These are phyloP conservation scores for Helotiales sp. DNA, from an alignment of 2,329 filamentous ascomycete genomes.

Conservation along the genomic window DNA sequence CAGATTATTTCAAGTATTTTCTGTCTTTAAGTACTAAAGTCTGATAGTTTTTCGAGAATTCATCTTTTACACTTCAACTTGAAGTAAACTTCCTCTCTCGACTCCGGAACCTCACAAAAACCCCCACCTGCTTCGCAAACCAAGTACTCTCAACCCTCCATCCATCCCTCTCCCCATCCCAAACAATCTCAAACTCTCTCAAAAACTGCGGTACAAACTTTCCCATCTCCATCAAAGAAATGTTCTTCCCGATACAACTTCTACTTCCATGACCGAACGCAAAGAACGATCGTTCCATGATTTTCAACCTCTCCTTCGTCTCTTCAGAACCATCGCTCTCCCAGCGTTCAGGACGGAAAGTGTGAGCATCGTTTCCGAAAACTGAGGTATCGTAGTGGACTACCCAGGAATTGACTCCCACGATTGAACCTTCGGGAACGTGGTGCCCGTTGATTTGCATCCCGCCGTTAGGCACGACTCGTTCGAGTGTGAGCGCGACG, in stretches of 20 bases:
- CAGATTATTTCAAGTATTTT: no score
- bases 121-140: neutral
- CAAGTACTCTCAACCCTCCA: neutral
- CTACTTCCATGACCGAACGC: neutral
- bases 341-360: neutral
- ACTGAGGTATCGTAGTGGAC: neutral
- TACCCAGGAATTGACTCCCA: neutral
- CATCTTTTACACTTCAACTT: no score
- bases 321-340: neutral
- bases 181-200: neutral
- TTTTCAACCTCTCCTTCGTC: neutral
- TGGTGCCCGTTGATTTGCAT: neutral
- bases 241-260: neutral
- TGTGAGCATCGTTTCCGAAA: neutral
- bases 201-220: slow-evolving; percentile 1
- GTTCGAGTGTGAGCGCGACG: neutral
- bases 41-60: no score
- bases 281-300: neutral
- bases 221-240: neutral
- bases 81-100: neutral
- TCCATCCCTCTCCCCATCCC: neutral
- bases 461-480: neutral
- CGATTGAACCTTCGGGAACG: neutral
- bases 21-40: no score
- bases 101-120: neutral